Base-by-base conservation (phyloP, 805 yeast genomes). In the Wilhelminamyces savonicus region DNA sequence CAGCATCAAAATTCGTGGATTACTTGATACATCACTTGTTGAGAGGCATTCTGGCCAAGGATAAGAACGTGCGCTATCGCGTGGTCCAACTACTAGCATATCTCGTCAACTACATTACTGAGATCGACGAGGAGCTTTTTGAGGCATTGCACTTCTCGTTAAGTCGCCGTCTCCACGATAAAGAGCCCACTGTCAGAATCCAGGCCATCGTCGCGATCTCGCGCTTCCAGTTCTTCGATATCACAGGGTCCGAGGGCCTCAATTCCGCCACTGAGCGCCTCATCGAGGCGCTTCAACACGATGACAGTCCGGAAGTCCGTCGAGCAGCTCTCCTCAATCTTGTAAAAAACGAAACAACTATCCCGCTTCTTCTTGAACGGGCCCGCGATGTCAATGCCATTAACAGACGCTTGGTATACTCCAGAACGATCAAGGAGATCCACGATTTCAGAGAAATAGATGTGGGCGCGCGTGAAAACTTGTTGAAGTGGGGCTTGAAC, bases 231-330 rank as follows among this genome's bases (percentile, higher is more conserved):
- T 61, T 56, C 28, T 47, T 50, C 29, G 47, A 50, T 32, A 44
- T 48, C 15, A n/a, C n/a, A n/a, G 60, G 52, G 25, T 56, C 59
- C 18, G 23, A 27, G 10, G 26, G 26, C 18, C 28, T 17, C 19
- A 17, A 39, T 20, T 37, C 35, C 16, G 48, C 54, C 9, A 44
- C 46, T n/a, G 32, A 34, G 17, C 14, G 34, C 23, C 55, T 76
- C 21, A 44, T 71, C 29, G 52, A 52, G n/a, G 67, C 78, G 0
- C 62, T 85, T 43, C 80, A 76, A 44, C 74, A 80, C 46, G 98
- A 90, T 55, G 72, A 84, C 2, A 80, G 81, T 44, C 78, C 95
- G 0, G 97, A 92, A 38, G 95, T 88, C 1, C 69, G 97, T 41
- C 68, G 95, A 36, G 87, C 94, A 0, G 90, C 90, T 0, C 57